Percentiles rank a stretch among this genome's conserved stretches.
Conservation (phyloP, 176 grass and related monocot species). For the Microstegium vimineum region DNA sequence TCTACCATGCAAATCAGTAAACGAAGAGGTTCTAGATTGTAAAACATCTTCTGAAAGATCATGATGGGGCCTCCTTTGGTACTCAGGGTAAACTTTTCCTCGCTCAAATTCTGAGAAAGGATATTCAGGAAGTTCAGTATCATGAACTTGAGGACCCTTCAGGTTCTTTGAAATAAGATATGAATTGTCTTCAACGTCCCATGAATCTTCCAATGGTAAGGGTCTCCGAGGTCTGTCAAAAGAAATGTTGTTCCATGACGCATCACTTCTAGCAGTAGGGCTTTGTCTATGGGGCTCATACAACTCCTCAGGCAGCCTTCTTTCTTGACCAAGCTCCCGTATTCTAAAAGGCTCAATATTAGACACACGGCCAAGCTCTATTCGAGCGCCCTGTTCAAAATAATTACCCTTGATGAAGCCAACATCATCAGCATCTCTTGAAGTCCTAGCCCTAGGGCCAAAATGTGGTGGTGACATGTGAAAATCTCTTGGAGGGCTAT, state of each 20-base stretch:
- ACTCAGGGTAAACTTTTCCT: constrained; percentile 35
- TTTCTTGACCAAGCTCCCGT: constrained; percentile 41
- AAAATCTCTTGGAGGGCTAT: constrained; percentile 52
- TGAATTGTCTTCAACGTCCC: constrained; percentile 37
- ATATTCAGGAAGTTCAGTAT: constrained; percentile 86
- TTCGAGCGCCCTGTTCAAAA: constrained; percentile 22
- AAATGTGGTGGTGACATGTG: constrained; percentile 27
- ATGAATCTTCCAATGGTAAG: constrained; percentile 49
- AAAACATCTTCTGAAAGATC: constrained; percentile 39
- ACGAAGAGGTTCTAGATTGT: constrained; percentile 24
- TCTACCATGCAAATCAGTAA: constrained; percentile 28
- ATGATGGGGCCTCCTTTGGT: constrained; percentile 41
- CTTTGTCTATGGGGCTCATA: constrained; percentile 44
- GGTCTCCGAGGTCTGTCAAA: constrained; percentile 43
- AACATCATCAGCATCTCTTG: constrained; percentile 38
- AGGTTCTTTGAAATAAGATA: constrained; percentile 57
- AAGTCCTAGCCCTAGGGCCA: constrained; percentile 24
- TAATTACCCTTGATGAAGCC: constrained; percentile 39
- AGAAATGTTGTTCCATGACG: constrained; percentile 45
- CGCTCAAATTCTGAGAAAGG: constrained; percentile 67
- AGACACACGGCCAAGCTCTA: constrained; percentile 22
- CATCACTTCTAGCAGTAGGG: constrained; percentile 39
- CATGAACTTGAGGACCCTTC: constrained; percentile 41
- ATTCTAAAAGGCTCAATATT: constrained; percentile 38
- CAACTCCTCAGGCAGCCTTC: constrained; percentile 46